Base-by-base conservation (phyloP, 2,329 filamentous ascomycete genomes). In the Fusarium sp. region DNA sequence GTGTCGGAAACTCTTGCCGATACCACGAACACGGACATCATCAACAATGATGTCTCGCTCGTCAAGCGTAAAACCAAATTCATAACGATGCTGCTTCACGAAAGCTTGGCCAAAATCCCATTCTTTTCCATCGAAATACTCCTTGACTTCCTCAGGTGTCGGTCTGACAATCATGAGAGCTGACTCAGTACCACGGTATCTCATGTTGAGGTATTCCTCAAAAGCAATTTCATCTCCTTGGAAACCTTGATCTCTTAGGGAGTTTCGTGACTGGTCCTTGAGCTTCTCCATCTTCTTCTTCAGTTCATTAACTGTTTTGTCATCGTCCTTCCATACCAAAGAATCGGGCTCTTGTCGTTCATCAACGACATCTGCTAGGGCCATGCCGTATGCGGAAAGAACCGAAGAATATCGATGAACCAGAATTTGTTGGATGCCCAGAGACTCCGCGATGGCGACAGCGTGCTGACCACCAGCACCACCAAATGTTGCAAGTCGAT, bases 121-220 rank as follows among this genome's bases (percentile, higher is more conserved):
- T 13, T 91, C 88, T 29, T 93, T 89, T 11, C 89, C 90, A 29
- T 81, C 84, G 71, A 88, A 92, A 18, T 87, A 83, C 42, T 87
- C 86, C 65, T 89, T 83, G 1, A 86, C 86, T 62, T 93, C 91
- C 55, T 90, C 87, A 41, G 86, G 82, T 5, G 82, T 87, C 0
- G 94, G 94, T 80, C 92, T 94, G 71, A 96, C 83, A 52, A 97
- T 90, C 94, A 97, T 98, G 45, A 97, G 86, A 2, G 94, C 93
- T 12, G 94, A 97, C 79, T 97, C 94, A 0, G 94, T 97, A 15
- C 94, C 94, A 39, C 94, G 89, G 77, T 97, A 97, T 63, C 95
- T 87, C 91, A 98, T 94, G 79, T 98, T 97, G 62, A 98, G 88
- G 77, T 97, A 98, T 79, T 97, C 93, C 79, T 97, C 94, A 77